Evolutionary conservation across 2,329 filamentous ascomycete species (phyloP).

Genomic region (Claviceps monticola): DNA sequence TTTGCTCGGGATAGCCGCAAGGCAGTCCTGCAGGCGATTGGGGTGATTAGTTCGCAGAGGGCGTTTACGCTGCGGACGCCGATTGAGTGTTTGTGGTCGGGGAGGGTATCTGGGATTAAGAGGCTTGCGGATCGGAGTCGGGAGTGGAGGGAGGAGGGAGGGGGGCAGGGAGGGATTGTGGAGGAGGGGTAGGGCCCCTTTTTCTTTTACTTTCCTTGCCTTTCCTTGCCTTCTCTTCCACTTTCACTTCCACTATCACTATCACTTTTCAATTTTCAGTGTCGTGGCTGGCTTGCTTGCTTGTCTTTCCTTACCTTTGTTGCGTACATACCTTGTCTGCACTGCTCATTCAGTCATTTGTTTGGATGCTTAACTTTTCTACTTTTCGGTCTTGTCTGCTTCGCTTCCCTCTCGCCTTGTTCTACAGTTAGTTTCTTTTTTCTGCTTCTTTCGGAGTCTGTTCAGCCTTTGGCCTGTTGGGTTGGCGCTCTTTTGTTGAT

Average conservation of each 20-base stretch:
- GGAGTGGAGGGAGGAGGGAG: slow-evolving; percentile 81
- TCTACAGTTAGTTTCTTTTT: not conserved
- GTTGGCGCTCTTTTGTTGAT: too few relatives aligned
- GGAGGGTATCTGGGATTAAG: slow-evolving; percentile 67
- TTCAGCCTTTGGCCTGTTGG: not conserved
- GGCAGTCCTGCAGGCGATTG: slow-evolving; percentile 89
- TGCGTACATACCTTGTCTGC: too few relatives aligned
- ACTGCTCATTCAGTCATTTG: not conserved
- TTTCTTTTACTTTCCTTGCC: too few relatives aligned
- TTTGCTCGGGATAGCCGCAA: slow-evolving; percentile 91
- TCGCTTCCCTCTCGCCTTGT: too few relatives aligned
- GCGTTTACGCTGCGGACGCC: slow-evolving; percentile 88
- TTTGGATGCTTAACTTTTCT: not conserved
- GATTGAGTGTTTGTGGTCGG: slow-evolving; percentile 80
- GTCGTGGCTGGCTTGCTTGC: too few relatives aligned
- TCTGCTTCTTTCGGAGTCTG: not conserved
- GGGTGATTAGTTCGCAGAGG: slow-evolving; percentile 87
- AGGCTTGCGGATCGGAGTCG: slow-evolving; percentile 69
- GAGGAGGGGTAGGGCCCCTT: slow-evolving; percentile 37
- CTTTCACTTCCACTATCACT: too few relatives aligned
- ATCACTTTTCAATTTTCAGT: too few relatives aligned
- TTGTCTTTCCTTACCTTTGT: too few relatives aligned
- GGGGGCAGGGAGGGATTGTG: slow-evolving; percentile 53
- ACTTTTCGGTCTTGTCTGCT: not conserved
- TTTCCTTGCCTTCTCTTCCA: not conserved